These are phyloP conservation scores for Trichoderma sp. DNA, from an alignment of 2,329 filamentous ascomycete genomes.

Conservation along the genomic window DNA sequence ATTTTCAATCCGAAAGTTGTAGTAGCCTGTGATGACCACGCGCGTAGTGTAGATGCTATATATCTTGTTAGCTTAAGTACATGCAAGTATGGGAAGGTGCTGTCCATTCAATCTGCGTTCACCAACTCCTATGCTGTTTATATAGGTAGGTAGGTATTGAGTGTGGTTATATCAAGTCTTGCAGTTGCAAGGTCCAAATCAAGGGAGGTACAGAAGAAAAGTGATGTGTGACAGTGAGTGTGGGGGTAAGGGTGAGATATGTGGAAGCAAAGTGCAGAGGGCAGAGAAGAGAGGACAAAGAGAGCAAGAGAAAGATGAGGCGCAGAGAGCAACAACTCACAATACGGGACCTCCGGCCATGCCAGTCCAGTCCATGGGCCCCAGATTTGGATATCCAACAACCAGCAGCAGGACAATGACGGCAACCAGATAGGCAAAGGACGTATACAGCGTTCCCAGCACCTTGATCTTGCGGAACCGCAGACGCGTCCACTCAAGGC, in stretches of 20 bases:
- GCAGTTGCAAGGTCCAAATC: neutral
- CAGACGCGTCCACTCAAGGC: slow-evolving; percentile 72
- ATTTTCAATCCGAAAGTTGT: slow-evolving; percentile 76
- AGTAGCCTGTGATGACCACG: slow-evolving; percentile 66
- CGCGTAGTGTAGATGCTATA: slow-evolving; percentile 78
- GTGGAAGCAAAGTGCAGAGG: neutral
- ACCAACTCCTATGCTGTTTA: neutral
- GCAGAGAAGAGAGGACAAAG: neutral
- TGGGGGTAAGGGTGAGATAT: neutral
- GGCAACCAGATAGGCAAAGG: slow-evolving; percentile 87
- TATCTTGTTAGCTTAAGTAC: neutral
- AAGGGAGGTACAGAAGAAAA: neutral
- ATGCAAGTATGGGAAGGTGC: neutral
- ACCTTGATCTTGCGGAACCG: slow-evolving; percentile 77
- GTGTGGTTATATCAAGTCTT: neutral
- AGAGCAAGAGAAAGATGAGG: neutral
- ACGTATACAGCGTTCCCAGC: slow-evolving; percentile 86
- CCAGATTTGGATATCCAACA: slow-evolving; percentile 79
- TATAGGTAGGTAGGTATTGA: too few relatives aligned
- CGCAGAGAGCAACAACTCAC: slow-evolving; percentile 49
- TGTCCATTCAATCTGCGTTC: neutral
- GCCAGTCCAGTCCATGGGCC: slow-evolving; percentile 73
- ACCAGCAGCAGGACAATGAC: slow-evolving; percentile 80
- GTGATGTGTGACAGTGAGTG: neutral
- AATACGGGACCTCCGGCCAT: slow-evolving; percentile 76